Base-by-base conservation (phyloP, 1,284 basidiomycete species). In the Trichosporon faecale region DNA sequence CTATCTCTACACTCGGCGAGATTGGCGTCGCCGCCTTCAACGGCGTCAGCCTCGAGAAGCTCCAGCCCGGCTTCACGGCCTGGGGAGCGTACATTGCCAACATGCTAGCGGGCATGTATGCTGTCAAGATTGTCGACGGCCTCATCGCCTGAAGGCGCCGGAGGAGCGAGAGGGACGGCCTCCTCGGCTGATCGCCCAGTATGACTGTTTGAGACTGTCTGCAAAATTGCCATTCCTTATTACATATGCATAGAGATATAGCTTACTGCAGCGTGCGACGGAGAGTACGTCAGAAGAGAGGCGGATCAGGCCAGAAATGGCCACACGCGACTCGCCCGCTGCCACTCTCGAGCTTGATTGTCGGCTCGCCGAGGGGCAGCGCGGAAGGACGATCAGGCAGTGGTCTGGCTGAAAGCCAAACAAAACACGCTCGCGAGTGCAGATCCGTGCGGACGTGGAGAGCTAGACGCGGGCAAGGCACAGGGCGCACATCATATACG, bases 1-100 rank as follows among this genome's bases (percentile, higher is more conserved):
- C 75, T 0, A 40, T 83, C 7, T 77, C 77, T 14, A 60, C 73
- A 1, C 21, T 23, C 12, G 67, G 67, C 35, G 35, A 65, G 40
- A 55, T 74, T 11, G 57, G 21, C 21, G 66, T 68, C 23, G 29
- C 61, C 14, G 52, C 63, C 2, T 12, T n/a, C 12, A 9, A 55
- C 9, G 66, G 69, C 64, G 18, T 12, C 2, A 14, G 33, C 2
- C 37, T 37, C 31, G 40, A 35, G 2, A 69, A 69, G 27, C 55
- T 74, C 14, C 11, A 18, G 18, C 31, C 25, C 27, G 69, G 46
- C 6, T 65, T 57, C n/a, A 11, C 9, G 3, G 70, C 68, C 3
- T 74, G 73, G 73, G 66, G 27, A 2, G 66, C 65, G 18, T 74
- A 67, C 40, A 37, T 35, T 1, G 69, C 25, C 64, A 72, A 69